These are phyloP conservation scores for Backusella tuberculispora DNA, from an alignment of 192 early-diverging fungal genomes.

Conservation along the genomic window DNA sequence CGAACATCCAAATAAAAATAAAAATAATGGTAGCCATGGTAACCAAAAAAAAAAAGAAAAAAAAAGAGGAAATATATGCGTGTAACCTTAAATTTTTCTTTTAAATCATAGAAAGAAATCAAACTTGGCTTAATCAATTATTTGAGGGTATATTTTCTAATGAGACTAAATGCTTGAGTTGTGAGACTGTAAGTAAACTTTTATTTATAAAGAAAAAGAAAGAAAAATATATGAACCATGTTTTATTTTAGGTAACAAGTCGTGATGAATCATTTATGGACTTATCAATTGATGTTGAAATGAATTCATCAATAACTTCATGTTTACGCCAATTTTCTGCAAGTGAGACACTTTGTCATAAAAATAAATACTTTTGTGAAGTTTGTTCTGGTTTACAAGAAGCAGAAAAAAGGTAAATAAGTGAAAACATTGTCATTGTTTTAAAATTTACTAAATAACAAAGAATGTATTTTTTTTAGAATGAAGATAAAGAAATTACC, in stretches of 20 bases:
- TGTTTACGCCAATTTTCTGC: constrained; percentile 94
- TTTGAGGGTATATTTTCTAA: constrained; percentile 96
- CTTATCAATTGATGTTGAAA: constrained; percentile 96
- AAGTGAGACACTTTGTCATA: constrained; percentile 93
- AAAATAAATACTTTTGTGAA: constrained; percentile 99
- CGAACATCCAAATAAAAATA: constrained; percentile 40
- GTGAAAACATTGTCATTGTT: neutral
- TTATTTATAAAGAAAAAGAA: neutral
- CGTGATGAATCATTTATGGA: constrained; percentile 95
- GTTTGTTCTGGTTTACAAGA: constrained; percentile 93
- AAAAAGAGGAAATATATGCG: neutral
- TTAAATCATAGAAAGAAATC: constrained; percentile 3
- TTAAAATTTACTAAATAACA: neutral
- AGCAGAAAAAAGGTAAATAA: constrained; percentile 81
- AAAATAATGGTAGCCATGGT: neutral
- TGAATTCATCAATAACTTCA: constrained; percentile 88
- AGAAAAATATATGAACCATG: neutral
- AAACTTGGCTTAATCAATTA: constrained; percentile 92
- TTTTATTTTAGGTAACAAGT: constrained; percentile 69
- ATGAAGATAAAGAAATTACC: constrained; percentile 96
- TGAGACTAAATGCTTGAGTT: constrained; percentile 96
- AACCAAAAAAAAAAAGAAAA: neutral
- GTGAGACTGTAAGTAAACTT: constrained; percentile 75
- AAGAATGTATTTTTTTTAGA: constrained; percentile 43
- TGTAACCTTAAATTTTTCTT: neutral